Percentiles rank a stretch among this genome's conserved stretches.
Evolutionary conservation across 1,139 yeast genomes (phyloP).

Genomic region (Pichia sp.): DNA sequence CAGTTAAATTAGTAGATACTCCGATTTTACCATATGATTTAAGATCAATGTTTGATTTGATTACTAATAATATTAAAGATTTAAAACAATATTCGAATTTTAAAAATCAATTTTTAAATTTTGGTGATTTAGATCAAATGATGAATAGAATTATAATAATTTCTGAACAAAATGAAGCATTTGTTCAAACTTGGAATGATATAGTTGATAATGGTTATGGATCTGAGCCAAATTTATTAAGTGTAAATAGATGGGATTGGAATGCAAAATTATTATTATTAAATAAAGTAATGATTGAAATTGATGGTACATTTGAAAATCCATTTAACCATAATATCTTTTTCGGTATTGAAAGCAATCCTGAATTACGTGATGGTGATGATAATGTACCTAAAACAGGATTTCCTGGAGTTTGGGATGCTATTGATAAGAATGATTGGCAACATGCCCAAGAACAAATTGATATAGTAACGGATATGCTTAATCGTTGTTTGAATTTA

Average conservation of each 20-base stretch:
- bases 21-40: constrained; percentile 74
- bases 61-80: constrained; percentile 44
- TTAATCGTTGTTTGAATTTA: constrained; percentile 24
- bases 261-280: constrained; percentile 58
- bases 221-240: constrained; percentile 63
- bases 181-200: constrained; percentile 52
- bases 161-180: constrained; percentile 37
- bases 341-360: constrained; percentile 65
- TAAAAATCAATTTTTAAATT: constrained; percentile 29
- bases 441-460: constrained; percentile 53
- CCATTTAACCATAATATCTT: constrained; percentile 64
- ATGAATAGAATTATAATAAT: constrained; percentile 34
- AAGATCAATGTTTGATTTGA: constrained; percentile 38
- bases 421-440: constrained; percentile 44
- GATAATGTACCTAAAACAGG: constrained; percentile 30
- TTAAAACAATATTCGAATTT: constrained; percentile 38
- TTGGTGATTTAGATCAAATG: constrained; percentile 26
- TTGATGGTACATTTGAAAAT: constrained; percentile 46
- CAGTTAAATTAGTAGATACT: constrained; percentile 56
- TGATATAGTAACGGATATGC: constrained; percentile 37
- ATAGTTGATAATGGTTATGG: constrained; percentile 37
- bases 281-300: constrained; percentile 47
- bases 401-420: constrained; percentile 72
- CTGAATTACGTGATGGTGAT: constrained; percentile 29
- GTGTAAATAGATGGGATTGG: constrained; percentile 75